Evolutionary conservation across 2,329 filamentous ascomycete genomes (phyloP).

Genomic region (Fusarium tuaranense): DNA sequence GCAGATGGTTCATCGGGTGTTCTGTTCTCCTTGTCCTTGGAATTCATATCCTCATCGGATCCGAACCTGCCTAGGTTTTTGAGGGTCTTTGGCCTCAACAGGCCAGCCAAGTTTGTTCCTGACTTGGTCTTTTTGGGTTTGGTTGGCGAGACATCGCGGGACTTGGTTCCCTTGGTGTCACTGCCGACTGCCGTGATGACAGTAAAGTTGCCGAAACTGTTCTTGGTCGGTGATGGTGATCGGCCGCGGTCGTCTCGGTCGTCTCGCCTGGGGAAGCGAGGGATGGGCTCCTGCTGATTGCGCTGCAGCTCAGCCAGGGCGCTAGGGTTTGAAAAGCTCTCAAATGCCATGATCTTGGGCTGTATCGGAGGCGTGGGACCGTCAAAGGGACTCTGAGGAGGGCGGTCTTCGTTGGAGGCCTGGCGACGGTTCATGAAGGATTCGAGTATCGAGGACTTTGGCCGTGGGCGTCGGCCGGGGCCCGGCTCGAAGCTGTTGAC

Average conservation of each 20-base stretch:
- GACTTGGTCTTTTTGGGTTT: conserved; percentile 87
- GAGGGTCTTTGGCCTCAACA: conserved; percentile 81
- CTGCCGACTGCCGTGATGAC: conserved; percentile 56
- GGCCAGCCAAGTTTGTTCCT: conserved; percentile 80
- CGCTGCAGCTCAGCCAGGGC: conserved; percentile 69
- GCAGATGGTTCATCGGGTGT: conserved; percentile 60
- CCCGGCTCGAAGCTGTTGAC: conserved; percentile 33
- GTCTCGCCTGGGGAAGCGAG: conserved; percentile 55
- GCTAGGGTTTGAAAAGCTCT: conserved; percentile 53
- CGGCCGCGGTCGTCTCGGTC: conserved; percentile 49
- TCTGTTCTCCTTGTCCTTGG: conserved; percentile 85
- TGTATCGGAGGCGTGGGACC: conserved; percentile 42
- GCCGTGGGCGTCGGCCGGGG: conserved; percentile 52
- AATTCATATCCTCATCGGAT: conserved; percentile 63
- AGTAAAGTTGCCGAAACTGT: conserved; percentile 53
- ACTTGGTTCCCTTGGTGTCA: conserved; percentile 56
- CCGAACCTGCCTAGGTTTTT: conserved; percentile 71
- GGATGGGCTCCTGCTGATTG: conserved; percentile 61
- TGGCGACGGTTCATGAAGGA: conserved; percentile 64
- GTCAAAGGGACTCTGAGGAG: conserved; percentile 45
- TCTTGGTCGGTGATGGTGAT: conserved; percentile 60
- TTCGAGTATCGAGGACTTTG: conserved; percentile 63
- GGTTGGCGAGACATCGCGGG: conserved; percentile 62
- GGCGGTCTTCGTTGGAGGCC: conserved; percentile 56
- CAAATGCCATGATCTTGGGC: conserved; percentile 47